A percentile compares a stretch with the other conserved stretches of the same genome.
Conservation (phyloP, 768 basidiomycete genomes). For the Strobilomyces dryophilus region DNA sequence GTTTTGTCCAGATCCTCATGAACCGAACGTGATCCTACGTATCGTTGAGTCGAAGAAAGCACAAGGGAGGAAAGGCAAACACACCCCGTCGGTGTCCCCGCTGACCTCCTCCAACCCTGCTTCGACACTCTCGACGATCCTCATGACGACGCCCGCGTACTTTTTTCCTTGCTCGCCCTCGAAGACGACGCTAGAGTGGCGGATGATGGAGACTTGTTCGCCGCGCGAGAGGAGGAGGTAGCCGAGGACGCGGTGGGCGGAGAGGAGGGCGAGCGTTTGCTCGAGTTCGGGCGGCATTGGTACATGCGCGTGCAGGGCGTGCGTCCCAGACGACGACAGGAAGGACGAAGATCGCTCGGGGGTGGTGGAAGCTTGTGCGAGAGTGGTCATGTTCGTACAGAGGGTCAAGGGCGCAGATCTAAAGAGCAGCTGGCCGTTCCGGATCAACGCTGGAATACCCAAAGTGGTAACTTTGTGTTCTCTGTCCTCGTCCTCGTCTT, state of each 20-base stretch:
- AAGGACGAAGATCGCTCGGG: slow-evolving; percentile 7
- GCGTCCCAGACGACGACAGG: slow-evolving; percentile 11
- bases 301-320: slow-evolving; percentile 13
- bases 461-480: slow-evolving; percentile 5
- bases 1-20: slow-evolving; percentile 85
- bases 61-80: slow-evolving; percentile 12
- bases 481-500: slow-evolving; percentile 40
- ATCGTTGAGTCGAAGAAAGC: background rate
- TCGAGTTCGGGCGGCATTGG: slow-evolving; percentile 76
- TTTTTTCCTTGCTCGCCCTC: slow-evolving; percentile 79
- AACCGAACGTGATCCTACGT: slow-evolving; percentile 80
- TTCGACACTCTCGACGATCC: slow-evolving; percentile 77
- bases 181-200: slow-evolving; percentile 80
- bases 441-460: background rate
- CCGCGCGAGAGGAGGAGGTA: slow-evolving; percentile 80
- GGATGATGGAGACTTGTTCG: slow-evolving; percentile 71
- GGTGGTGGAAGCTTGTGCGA: background rate
- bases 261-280: slow-evolving; percentile 68
- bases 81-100: slow-evolving; percentile 54
- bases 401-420: slow-evolving; percentile 17
- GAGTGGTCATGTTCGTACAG: slow-evolving; percentile 11
- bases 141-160: slow-evolving; percentile 66
- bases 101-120: slow-evolving; percentile 76
- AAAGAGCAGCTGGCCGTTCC: no score
- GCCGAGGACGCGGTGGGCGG: slow-evolving; percentile 80